Base-by-base conservation (phyloP, 2,329 filamentous ascomycete genomes). In the Gremmenia infestans region DNA sequence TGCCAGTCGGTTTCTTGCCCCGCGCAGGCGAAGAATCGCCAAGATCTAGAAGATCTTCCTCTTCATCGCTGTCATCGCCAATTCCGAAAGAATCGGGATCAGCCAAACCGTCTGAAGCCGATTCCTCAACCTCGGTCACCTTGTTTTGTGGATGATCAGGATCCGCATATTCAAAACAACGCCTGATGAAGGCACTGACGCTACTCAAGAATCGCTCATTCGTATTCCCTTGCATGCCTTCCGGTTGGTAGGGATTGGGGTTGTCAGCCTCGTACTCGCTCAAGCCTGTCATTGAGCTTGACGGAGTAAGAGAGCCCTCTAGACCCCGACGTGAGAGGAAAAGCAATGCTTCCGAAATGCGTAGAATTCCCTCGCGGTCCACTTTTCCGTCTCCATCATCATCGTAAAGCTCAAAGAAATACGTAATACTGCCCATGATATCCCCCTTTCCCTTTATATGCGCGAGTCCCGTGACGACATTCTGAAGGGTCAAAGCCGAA, bases 151-250 rank as follows among this genome's bases (percentile, higher is more conserved):
- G 85, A 60, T 89, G 87, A 67, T 95, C 93, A 1, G 94, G 93
- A 68, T 99, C 94, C 5, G 94, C 94, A 68, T 99, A 99, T 72
- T 99, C 94, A 63, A 99, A 99, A 72, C 94, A 99, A 57, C 94
- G 83, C 61, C 92, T 82, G 58, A 97, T 99, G 69, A 99, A 99
- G 2, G 91, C 91, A 64, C 91, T 96, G 52, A 99, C 91, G 60
- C 92, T 96, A 59, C 88, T 89, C 25, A 99, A 75, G 68, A 99
- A 97, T 52, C 86, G 83, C 72, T 97, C 94, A 62, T 95, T 94
- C 42, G 86, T 83, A 54, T 89, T 77, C 66, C 78, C 75, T n/a
- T 78, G 79, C 3, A 65, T 59, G 39, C 65, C 67, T 37, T 72
- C 60, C 22, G 60, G 60, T 42, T 70, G 69, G 43, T 65, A 68